A percentile compares a stretch with the other conserved stretches of the same genome.
Evolutionary conservation across 192 early-diverging fungal genomes (phyloP).

Genomic region (Linnemannia zychae): DNA sequence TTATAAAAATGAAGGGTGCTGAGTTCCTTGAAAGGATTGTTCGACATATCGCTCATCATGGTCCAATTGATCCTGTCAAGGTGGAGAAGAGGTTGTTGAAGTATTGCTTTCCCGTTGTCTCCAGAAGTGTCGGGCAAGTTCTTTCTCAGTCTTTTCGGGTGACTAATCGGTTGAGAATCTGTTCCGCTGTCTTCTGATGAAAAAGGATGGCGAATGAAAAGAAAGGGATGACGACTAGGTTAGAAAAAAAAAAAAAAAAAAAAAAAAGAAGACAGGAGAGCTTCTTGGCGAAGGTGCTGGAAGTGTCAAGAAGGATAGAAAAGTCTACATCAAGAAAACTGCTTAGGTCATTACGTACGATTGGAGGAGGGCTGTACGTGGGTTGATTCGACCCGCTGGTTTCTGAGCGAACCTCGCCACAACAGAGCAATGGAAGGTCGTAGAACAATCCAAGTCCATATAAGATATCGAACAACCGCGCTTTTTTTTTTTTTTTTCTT

Average conservation of each 20-base stretch:
- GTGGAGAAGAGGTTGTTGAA: not conserved
- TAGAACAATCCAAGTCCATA: conserved; percentile 19
- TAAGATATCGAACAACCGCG: not conserved
- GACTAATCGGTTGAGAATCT: not conserved
- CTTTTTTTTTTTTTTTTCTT: conserved; percentile 31
- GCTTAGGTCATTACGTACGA: conserved; percentile 5
- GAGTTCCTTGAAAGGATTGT: not conserved
- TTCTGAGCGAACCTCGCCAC: not conserved
- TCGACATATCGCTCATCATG: not conserved
- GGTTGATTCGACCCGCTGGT: not conserved
- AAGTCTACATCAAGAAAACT: not conserved
- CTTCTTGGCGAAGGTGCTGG: not conserved
- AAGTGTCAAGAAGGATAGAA: not conserved
- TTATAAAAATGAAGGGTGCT: not conserved
- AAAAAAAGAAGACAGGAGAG: not conserved
- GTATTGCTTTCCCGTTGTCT: not conserved
- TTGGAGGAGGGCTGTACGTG: not conserved
- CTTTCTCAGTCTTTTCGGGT: not conserved
- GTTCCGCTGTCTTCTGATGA: not conserved
- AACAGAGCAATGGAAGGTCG: conserved; percentile 29
- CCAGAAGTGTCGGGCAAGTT: not conserved
- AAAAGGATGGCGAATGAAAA: not conserved
- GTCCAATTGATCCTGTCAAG: not conserved
- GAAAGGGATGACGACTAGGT: not conserved
- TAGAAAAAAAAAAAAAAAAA: too few relatives aligned